These are phyloP conservation scores for Sextonia rubra DNA, from an alignment of 164 flowering plant genomes.

Conservation along the genomic window DNA sequence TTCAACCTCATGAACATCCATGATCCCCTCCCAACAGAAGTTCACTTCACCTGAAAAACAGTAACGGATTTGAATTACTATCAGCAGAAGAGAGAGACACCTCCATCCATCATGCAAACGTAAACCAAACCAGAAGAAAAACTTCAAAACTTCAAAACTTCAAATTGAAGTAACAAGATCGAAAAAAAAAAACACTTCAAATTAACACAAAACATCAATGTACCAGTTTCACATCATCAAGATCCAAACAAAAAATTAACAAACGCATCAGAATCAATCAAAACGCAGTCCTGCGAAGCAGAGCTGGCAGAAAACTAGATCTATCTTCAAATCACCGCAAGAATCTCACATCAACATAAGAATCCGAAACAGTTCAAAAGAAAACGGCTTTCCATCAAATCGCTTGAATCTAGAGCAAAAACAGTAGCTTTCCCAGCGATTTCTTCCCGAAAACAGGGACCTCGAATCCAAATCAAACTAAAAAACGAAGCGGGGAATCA, in stretches of 20 bases:
- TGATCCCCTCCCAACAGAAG: conserved; percentile 25
- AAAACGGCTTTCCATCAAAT: not conserved
- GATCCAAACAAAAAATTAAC: too few species aligned
- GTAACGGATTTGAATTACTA: not conserved
- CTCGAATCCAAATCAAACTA: not conserved
- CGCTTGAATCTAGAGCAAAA: not conserved
- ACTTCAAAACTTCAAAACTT: too few species aligned
- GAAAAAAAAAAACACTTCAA: too few species aligned
- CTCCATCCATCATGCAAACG: not conserved
- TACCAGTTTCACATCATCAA: too few species aligned
- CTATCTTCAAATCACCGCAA: not conserved
- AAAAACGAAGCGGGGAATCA: not conserved
- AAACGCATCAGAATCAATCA: too few species aligned
- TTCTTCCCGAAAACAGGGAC: not conserved
- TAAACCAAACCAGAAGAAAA: too few species aligned
- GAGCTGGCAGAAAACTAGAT: not conserved
- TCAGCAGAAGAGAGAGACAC: not conserved
- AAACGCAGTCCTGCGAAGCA: too few species aligned
- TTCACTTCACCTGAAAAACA: conserved; percentile 20
- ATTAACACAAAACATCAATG: too few species aligned
- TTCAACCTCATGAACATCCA: conserved; percentile 86
- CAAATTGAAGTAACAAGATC: too few species aligned
- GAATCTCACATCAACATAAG: not conserved
- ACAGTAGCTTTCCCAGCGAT: not conserved
- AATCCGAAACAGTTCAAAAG: not conserved